phyloP scores from a whole-genome alignment of 1,284 basidiomycete species.

The Clitocybe nebularis region DNA sequence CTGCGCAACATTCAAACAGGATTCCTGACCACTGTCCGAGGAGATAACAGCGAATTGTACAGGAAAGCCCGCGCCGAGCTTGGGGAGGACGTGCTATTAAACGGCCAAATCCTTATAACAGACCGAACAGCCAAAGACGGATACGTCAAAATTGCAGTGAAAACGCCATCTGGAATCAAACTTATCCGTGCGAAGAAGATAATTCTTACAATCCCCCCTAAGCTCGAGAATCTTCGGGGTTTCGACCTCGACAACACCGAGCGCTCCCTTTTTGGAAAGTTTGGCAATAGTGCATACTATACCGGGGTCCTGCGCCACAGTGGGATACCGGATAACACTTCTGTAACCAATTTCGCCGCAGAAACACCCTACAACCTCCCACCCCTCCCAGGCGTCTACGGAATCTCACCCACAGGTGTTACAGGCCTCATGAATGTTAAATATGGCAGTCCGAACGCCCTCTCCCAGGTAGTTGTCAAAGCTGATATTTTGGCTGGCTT shows the following conservation, averaged over 20 bases:
- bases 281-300: constrained; percentile 1
- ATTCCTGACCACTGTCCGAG: constrained; percentile 1
- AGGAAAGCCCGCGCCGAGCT: constrained; percentile 1
- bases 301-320: neutral
- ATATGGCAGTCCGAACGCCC: neutral
- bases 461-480: neutral
- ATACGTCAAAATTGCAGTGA: neutral
- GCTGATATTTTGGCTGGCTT: neutral
- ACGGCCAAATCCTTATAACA: neutral
- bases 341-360: neutral
- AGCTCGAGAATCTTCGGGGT: neutral
- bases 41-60: constrained; percentile 2
- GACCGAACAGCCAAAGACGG: neutral
- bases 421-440: neutral
- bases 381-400: constrained; percentile 1
- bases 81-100: neutral
- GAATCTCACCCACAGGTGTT: neutral
- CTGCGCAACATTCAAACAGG: neutral
- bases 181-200: constrained; percentile 1
- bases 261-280: constrained; percentile 1
- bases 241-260: constrained; percentile 1
- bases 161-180: constrained; percentile 1
- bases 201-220: constrained; percentile 1
- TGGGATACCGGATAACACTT: neutral
- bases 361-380: constrained; percentile 3